Evolutionary conservation across 129 eudicot species (phyloP), one percentile per base, ranked within the genome.

Genomic region (Escallonia herrerae): DNA sequence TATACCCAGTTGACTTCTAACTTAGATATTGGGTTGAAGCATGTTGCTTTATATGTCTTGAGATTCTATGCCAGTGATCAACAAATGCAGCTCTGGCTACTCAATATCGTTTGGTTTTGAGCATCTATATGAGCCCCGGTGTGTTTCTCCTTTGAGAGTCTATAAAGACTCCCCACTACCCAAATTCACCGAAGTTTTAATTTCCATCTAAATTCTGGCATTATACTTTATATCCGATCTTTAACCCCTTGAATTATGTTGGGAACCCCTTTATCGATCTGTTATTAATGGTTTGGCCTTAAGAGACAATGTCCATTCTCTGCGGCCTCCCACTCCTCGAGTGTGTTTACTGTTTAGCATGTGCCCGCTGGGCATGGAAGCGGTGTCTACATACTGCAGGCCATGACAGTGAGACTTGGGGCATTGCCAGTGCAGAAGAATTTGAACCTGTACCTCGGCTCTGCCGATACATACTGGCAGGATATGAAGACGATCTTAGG

Each of bases 331-430:
- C 98, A 53, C 78, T 91, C 11, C 83, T 93, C 5, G 98, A 91
- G 73, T 91, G 98, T 78, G 96, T 93, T 3, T 83, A 83, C 63
- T 85, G 96, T 73, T 60, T 88, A 47, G 98, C 90, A 5, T 93
- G 96, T 76, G 81, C 96, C 55, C 79, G 98, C 4, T 93, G 98
- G 98, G 95, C 84, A 7, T 93, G 95, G 96, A 93, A 93, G 45
- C 79, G 96, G 13, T 93, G 98, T 56, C 88, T 85, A 43, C 75
- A 93, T 68, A 79, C 78, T 11, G 99, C 87, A 37, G 85, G 91
- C 50, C 95, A 89, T 66, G 99, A 93, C 14, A 93, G 99, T 49
- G 95, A 88, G 58, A 80, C 88, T 44, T 89, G 99, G 99, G 83
- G 84, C 42, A 69, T 77, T 3, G 89, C 95, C 59, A 64, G 90